These are phyloP conservation scores for Pontederia crassipes DNA, from an alignment of 176 grass and related monocot genomes.

Conservation along the genomic window DNA sequence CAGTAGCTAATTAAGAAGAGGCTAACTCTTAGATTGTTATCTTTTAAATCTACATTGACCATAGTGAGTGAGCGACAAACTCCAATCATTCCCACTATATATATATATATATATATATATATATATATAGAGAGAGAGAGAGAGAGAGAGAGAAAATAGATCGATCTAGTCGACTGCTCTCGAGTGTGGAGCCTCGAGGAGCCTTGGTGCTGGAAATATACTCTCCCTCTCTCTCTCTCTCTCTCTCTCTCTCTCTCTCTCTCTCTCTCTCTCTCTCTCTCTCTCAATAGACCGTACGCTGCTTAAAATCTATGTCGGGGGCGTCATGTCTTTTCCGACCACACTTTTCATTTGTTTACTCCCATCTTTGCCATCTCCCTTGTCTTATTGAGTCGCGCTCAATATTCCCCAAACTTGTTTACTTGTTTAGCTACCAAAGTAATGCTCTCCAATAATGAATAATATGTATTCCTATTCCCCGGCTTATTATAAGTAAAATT, in stretches of 20 bases:
- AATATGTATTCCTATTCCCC: too few species aligned
- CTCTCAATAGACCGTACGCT: background rate
- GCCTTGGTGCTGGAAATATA: too few species aligned
- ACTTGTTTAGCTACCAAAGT: background rate
- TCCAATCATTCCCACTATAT: background rate
- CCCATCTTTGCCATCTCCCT: background rate
- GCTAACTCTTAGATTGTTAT: background rate
- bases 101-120: background rate
- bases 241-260: too few species aligned
- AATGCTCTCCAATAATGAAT: background rate
- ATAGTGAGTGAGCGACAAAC: background rate
- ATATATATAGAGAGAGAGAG: background rate
- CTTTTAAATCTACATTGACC: background rate
- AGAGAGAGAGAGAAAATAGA: background rate
- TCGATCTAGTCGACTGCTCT: too few species aligned
- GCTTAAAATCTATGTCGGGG: conserved; percentile 1
- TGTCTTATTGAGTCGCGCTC: background rate
- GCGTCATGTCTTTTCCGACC: background rate
- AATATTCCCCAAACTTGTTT: background rate
- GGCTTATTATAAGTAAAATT: too few species aligned
- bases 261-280: too few species aligned
- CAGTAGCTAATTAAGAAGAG: too few species aligned
- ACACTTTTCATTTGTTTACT: conserved; percentile 1
- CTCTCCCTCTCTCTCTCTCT: too few species aligned
- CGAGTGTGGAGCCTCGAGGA: too few species aligned